Evolutionary conservation across 2,329 filamentous ascomycete species (phyloP).

Genomic region (Ambrosiella beaveri): DNA sequence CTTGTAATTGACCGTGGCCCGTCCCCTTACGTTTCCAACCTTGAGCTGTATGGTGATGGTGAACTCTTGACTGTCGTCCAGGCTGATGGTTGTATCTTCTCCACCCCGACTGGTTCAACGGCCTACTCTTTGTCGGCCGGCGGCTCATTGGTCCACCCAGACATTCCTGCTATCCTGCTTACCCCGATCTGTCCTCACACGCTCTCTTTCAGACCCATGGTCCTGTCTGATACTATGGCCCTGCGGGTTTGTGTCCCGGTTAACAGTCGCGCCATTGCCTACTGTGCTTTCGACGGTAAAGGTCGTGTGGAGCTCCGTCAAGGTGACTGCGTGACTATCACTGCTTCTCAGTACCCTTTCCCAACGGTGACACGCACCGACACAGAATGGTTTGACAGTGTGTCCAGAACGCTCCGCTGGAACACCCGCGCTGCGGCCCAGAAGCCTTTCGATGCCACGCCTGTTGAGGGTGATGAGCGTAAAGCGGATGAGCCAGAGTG

Average conservation of each 20-base stretch:
- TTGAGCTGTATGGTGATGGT: slow-evolving; percentile 90
- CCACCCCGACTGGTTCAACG: slow-evolving; percentile 84
- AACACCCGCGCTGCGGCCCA: slow-evolving; percentile 85
- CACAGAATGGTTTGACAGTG: slow-evolving; percentile 93
- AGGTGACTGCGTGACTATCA: slow-evolving; percentile 90
- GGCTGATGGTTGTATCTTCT: slow-evolving; percentile 95
- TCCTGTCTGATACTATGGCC: slow-evolving; percentile 85
- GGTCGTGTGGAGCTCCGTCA: slow-evolving; percentile 82
- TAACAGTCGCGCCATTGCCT: slow-evolving; percentile 77
- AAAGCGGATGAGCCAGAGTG: slow-evolving; percentile 44
- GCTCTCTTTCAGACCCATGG: slow-evolving; percentile 92
- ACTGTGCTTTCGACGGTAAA: slow-evolving; percentile 96
- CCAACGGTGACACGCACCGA: slow-evolving; percentile 82
- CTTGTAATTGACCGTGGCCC: slow-evolving; percentile 95
- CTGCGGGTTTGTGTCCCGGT: slow-evolving; percentile 75
- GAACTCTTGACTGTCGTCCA: slow-evolving; percentile 90
- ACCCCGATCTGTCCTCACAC: slow-evolving; percentile 97
- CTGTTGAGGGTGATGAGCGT: slow-evolving; percentile 28
- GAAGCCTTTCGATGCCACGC: slow-evolving; percentile 59
- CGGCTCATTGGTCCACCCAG: slow-evolving; percentile 86
- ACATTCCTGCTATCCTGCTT: slow-evolving; percentile 88
- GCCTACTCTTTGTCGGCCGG: slow-evolving; percentile 93
- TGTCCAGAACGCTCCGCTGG: slow-evolving; percentile 83
- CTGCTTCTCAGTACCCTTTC: slow-evolving; percentile 91
- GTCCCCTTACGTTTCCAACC: slow-evolving; percentile 88